Conservation (phyloP, 2,329 filamentous ascomycete species). For the Graphilbum sp. region DNA sequence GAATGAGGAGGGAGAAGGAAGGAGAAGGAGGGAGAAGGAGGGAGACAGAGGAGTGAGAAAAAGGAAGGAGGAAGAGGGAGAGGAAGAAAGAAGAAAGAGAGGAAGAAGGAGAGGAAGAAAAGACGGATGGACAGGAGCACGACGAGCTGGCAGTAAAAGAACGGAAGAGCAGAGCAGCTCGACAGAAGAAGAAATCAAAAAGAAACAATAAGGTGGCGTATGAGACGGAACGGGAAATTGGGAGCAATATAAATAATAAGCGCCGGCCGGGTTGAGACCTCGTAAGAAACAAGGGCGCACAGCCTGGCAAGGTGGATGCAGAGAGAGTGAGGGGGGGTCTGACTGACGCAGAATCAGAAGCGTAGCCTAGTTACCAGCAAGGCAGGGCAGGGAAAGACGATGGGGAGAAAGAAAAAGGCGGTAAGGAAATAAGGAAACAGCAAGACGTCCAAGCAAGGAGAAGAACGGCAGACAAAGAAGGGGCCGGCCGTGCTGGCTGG, state of each 20-base stretch:
- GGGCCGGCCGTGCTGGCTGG: too few relatives aligned
- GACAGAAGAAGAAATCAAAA: neutral
- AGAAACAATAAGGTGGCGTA: neutral
- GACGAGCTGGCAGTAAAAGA: neutral
- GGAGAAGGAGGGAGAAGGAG: neutral
- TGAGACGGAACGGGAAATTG: too few relatives aligned
- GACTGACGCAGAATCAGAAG: too few relatives aligned
- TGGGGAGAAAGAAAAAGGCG: too few relatives aligned
- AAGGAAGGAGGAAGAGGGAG: neutral
- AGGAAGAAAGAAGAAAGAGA: neutral
- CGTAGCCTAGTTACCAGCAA: too few relatives aligned
- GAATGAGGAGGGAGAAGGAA: neutral
- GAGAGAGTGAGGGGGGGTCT: too few relatives aligned
- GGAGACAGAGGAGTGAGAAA: neutral
- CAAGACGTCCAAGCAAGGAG: too few relatives aligned
- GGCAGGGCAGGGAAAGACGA: too few relatives aligned
- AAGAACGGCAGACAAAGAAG: too few relatives aligned
- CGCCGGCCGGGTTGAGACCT: constrained; percentile 3
- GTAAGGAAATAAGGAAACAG: too few relatives aligned
- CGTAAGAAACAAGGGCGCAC: neutral
- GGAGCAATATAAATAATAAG: neutral
- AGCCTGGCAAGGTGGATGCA: too few relatives aligned
- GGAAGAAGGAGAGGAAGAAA: neutral
- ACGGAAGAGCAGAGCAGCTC: neutral
- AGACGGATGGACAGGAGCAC: neutral